A percentile compares a stretch with the other conserved stretches of the same genome.
Evolutionary conservation across 495 filamentous ascomycete genomes (phyloP).

Genomic region (Xylaria acuta): DNA sequence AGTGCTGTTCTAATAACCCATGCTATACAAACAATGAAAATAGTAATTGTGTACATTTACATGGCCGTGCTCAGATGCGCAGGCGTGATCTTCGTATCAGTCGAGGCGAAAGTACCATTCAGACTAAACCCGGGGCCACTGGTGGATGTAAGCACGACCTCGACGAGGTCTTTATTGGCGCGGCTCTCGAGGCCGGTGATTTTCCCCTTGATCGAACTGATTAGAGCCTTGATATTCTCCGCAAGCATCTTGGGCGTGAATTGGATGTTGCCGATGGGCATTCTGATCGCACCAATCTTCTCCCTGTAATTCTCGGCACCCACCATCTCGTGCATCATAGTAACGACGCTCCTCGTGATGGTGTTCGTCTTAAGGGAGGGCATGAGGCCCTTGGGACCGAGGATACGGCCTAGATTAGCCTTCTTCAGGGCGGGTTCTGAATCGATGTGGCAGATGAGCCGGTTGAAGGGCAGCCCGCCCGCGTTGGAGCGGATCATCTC

Average conservation of each 20-base stretch:
- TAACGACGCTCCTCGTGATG: slow-evolving; percentile 77
- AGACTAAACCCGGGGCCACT: slow-evolving; percentile 84
- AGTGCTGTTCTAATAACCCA: slow-evolving; percentile 41
- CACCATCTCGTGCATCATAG: slow-evolving; percentile 74
- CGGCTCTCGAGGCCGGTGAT: slow-evolving; percentile 70
- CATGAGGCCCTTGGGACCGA: slow-evolving; percentile 92
- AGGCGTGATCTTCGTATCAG: slow-evolving; percentile 59
- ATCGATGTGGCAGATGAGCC: slow-evolving; percentile 84
- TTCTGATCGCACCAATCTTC: slow-evolving; percentile 78
- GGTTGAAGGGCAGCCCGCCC: slow-evolving; percentile 77
- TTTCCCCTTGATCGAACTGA: slow-evolving; percentile 79
- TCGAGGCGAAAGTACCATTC: slow-evolving; percentile 73
- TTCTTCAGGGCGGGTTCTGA: slow-evolving; percentile 75
- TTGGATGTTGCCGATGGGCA: slow-evolving; percentile 88
- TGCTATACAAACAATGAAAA: slow-evolving; percentile 29
- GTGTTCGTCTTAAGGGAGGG: slow-evolving; percentile 86
- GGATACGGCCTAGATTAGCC: slow-evolving; percentile 75
- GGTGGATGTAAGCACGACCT: slow-evolving; percentile 94
- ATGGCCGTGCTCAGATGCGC: slow-evolving; percentile 60
- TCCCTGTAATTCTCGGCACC: slow-evolving; percentile 89
- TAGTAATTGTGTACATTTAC: slow-evolving; percentile 38
- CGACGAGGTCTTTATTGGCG: slow-evolving; percentile 80
- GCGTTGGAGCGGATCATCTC: slow-evolving; percentile 68
- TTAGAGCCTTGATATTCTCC: slow-evolving; percentile 81
- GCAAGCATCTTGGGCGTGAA: slow-evolving; percentile 87